Base-by-base conservation (phyloP, 225 moss, liverwort and hornwort genomes). In the Pleurozium schreberi region DNA sequence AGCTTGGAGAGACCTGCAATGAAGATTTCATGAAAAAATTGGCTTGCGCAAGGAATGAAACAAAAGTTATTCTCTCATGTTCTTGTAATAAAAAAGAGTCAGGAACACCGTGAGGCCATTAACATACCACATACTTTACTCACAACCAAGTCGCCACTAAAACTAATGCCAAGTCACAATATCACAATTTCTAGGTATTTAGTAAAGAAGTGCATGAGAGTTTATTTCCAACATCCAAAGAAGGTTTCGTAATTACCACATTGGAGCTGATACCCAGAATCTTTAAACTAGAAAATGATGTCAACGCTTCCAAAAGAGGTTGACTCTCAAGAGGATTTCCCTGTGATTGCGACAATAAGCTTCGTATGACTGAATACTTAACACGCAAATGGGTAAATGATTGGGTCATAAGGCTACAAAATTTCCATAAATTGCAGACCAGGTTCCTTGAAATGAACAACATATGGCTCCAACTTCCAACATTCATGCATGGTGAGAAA, bases 311-410 rank as follows among this genome's bases (percentile, higher is more conserved):
- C 89, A 75, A 90, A 92, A 96, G 88, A 64, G 70, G 84, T 69
- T 89, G 87, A 77, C 88, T 91, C 70, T 95, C 92, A 34, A 96
- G 85, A 88, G 95, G 95, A 89, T 97, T 94, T 90, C 94, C 93
- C 94, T 94, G 92, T 38, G 36, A 76, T 36, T 71, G 59, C 50
- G 26, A 85, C 66, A 85, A 83, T 30, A 88, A 84, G 50, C 65
- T 89, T 90, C 38, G 60, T 36, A 86, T 79, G 40, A 53, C 64
- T 47, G 59, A 75, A 83, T 23, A 52, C 28, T 62, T n/a, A 45
- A 42, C 47, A 70, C 50, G 59, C 49, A 84, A 75, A 86, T 65
- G 18, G 14, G 22, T 57, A 74, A 67, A 53, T 33, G 47, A 45
- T 67, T 88, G 45, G 59, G 57, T 88, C 87, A 45, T 45, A 43